These are phyloP conservation scores for Termitomyces eurrhizus DNA, from an alignment of 768 basidiomycete species.

Conservation along the genomic window DNA sequence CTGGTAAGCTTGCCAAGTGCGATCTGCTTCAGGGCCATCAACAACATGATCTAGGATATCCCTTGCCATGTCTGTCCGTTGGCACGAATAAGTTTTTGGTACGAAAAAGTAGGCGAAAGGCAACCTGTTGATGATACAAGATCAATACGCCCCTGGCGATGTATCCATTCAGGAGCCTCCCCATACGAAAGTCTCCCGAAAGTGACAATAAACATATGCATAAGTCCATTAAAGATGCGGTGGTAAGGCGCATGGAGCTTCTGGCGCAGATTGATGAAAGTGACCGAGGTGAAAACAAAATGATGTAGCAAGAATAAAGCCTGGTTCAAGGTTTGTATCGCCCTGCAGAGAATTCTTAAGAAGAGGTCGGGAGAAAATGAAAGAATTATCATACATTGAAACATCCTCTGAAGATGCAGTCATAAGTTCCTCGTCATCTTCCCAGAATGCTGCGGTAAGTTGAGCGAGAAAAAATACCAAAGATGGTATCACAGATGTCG, in stretches of 20 bases:
- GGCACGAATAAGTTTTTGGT: constrained; percentile 2
- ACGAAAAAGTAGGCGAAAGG: constrained; percentile 13
- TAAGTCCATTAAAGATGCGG: constrained; percentile 56
- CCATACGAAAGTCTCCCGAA: constrained; percentile 74
- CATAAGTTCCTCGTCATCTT: constrained; percentile 48
- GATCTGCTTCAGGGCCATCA: constrained; percentile 68
- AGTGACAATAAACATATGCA: constrained; percentile 71
- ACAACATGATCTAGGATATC: constrained; percentile 65
- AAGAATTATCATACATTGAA: constrained; percentile 29
- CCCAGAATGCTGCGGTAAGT: constrained; percentile 59
- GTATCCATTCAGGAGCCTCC: constrained; percentile 60
- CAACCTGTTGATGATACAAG: constrained; percentile 47
- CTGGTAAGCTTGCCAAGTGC: constrained; percentile 60
- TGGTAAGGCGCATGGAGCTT: constrained; percentile 53
- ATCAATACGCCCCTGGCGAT: constrained; percentile 31
- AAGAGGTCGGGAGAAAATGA: not conserved
- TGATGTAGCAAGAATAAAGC: constrained; percentile 59
- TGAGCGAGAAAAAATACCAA: constrained; percentile 53
- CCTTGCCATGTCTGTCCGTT: constrained; percentile 47
- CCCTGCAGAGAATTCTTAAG: constrained; percentile 30
- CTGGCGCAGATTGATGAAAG: constrained; percentile 48
- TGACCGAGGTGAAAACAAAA: constrained; percentile 48
- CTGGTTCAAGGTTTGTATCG: constrained; percentile 47
- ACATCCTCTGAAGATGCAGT: constrained; percentile 28
- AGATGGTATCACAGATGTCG: constrained; percentile 59